phyloP scores from a whole-genome alignment of 2,329 filamentous ascomycete species.

The Verticillium albo-atrum region DNA sequence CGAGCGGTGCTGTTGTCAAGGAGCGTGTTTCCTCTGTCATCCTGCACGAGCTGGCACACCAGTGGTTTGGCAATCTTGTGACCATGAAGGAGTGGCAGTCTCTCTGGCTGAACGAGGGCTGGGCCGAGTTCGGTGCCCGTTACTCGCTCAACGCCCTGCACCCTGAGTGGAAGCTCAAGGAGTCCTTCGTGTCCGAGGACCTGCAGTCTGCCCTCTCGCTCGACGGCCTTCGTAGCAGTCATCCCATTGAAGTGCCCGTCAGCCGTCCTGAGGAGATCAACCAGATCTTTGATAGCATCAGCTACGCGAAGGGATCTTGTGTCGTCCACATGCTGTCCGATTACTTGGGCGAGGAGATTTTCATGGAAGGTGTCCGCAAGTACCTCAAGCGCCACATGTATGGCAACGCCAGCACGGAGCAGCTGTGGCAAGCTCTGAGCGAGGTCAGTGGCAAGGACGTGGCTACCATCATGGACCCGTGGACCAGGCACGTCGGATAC shows the following conservation, averaged over 20 bases:
- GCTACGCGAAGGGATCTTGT: constrained; percentile 94
- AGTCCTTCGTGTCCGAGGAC: constrained; percentile 90
- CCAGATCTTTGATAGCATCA: constrained; percentile 97
- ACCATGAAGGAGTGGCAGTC: constrained; percentile 99
- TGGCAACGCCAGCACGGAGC: constrained; percentile 85
- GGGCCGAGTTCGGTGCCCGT: constrained; percentile 47
- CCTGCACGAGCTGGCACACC: constrained; percentile 93
- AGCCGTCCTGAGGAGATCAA: constrained; percentile 95
- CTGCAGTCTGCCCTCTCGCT: constrained; percentile 82
- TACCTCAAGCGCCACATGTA: constrained; percentile 98
- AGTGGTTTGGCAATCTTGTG: constrained; percentile 97
- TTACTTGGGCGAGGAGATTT: constrained; percentile 85
- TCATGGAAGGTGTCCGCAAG: constrained; percentile 84
- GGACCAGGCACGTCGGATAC: constrained; percentile 95
- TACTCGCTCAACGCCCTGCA: constrained; percentile 94
- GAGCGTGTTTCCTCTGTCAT: constrained; percentile 93
- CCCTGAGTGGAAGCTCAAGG: constrained; percentile 98
- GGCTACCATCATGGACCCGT: constrained; percentile 85
- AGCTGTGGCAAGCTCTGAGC: constrained; percentile 84
- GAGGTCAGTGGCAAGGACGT: constrained; percentile 90
- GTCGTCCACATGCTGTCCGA: constrained; percentile 97
- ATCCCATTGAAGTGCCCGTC: constrained; percentile 94
- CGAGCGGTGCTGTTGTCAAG: constrained; percentile 81
- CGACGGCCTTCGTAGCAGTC: constrained; percentile 88
- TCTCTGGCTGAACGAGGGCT: constrained; percentile 92